Evolutionary conservation across 352 stramenopile genomes (phyloP).

Genomic region (Pythium sukuiense): DNA sequence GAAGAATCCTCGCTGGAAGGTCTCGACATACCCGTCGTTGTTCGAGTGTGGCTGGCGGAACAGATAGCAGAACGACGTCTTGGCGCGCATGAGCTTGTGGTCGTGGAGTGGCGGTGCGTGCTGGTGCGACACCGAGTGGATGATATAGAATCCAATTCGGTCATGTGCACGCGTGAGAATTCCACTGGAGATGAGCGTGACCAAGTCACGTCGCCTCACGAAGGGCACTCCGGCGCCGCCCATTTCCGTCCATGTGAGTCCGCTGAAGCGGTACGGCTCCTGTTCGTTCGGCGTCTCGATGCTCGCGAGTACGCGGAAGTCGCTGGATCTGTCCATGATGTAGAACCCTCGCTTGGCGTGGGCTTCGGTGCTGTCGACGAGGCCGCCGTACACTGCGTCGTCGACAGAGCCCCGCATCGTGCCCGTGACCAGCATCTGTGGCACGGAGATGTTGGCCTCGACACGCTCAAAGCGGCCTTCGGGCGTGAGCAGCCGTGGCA

Average conservation of each 20-base stretch:
- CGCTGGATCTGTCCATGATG: slow-evolving; percentile 17
- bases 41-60: slow-evolving; percentile 15
- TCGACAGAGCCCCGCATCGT: slow-evolving; percentile 22
- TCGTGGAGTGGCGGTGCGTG: slow-evolving; percentile 16
- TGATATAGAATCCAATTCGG: slow-evolving; percentile 26
- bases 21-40: slow-evolving; percentile 18
- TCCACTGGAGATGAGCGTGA: slow-evolving; percentile 17
- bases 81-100: slow-evolving; percentile 22
- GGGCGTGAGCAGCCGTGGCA: slow-evolving; percentile 16
- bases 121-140: slow-evolving; percentile 26
- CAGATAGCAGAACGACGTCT: slow-evolving; percentile 22
- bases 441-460: slow-evolving; percentile 21
- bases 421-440: slow-evolving; percentile 21
- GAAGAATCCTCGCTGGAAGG: slow-evolving; percentile 25
- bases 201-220: slow-evolving; percentile 20
- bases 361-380: slow-evolving; percentile 18
- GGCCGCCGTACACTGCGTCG: slow-evolving; percentile 25
- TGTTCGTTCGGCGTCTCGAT: slow-evolving; percentile 12
- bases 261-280: slow-evolving; percentile 24
- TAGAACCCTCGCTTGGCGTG: slow-evolving; percentile 18
- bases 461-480: slow-evolving; percentile 20
- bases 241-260: slow-evolving; percentile 21
- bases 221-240: slow-evolving; percentile 19
- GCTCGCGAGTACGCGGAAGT: slow-evolving; percentile 18
- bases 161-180: slow-evolving; percentile 14